A percentile compares a stretch with the other conserved stretches of the same genome.
phyloP scores from a whole-genome alignment of 257 asterid species.

The Coffea canephora region DNA sequence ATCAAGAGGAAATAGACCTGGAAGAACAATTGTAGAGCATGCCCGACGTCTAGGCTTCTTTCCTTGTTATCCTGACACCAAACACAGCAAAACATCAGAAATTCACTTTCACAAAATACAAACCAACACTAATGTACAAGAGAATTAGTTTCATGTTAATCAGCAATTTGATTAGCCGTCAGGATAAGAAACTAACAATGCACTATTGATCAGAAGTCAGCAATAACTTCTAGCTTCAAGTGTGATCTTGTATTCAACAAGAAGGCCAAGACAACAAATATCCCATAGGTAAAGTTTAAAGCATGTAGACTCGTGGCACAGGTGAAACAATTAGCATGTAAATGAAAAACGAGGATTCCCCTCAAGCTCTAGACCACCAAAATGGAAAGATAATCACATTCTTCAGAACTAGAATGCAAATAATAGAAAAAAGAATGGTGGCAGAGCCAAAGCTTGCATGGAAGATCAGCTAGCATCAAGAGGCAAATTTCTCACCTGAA shows the following conservation, averaged over 20 bases:
- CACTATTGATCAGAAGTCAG: not conserved
- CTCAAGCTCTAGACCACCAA: not conserved
- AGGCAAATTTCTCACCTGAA: constrained; percentile 64
- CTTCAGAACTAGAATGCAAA: not conserved
- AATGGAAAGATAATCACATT: not conserved
- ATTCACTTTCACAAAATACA: not conserved
- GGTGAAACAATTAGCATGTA: not conserved
- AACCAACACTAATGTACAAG: not conserved
- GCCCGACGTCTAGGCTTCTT: constrained; percentile 58
- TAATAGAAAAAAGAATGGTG: not conserved
- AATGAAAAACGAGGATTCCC: not conserved
- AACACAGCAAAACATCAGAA: constrained; percentile 9
- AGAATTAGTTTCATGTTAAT: not conserved
- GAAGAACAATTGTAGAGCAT: not conserved
- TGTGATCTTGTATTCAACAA: not conserved
- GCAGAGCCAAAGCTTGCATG: not conserved
- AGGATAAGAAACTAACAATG: not conserved
- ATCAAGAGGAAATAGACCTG: not conserved
- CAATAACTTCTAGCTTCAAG: not conserved
- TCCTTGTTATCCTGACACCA: constrained; percentile 78
- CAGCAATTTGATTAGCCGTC: not conserved
- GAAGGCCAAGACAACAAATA: not conserved
- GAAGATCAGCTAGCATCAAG: constrained; percentile 9
- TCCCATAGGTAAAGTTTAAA: not conserved
- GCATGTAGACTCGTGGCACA: not conserved